A percentile compares a stretch with the other conserved stretches of the same genome.
Evolutionary conservation across 805 yeast species (phyloP).

Genomic region (Priceomyces carsonii): DNA sequence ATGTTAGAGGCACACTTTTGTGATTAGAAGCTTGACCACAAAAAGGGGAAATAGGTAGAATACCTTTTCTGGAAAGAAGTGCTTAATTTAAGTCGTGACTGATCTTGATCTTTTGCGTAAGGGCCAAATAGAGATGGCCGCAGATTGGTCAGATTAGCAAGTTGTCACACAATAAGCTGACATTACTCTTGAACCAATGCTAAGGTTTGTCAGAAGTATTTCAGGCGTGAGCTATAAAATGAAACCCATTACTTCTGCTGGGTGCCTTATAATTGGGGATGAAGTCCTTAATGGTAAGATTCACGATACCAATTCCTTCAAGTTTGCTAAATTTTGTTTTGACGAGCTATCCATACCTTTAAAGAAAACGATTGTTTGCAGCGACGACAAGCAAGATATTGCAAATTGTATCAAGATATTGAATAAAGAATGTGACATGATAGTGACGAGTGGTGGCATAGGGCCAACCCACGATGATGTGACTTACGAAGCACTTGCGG

Average conservation of each 20-base stretch:
- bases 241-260: constrained; percentile 37
- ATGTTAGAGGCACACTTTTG: no score
- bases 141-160: no score
- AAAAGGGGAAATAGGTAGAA: no score
- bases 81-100: no score
- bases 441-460: constrained; percentile 72
- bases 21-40: no score
- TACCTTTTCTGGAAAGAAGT: no score
- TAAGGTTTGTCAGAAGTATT: background rate
- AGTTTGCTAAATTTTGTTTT: constrained; percentile 73
- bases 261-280: constrained; percentile 75
- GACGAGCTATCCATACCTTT: constrained; percentile 61
- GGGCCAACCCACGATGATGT: constrained; percentile 94
- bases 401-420: constrained; percentile 50
- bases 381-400: constrained; percentile 74
- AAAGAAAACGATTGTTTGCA: constrained; percentile 67
- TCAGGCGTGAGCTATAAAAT: background rate
- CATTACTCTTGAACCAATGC: no score
- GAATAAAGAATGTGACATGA: constrained; percentile 57
- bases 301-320: constrained; percentile 71
- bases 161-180: no score
- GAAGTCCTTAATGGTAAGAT: constrained; percentile 88
- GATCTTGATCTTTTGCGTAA: no score
- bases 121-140: no score
- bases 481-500: constrained; percentile 75